Evolutionary conservation across 2,329 filamentous ascomycete genomes (phyloP), one percentile per base, ranked within the genome.

Genomic region (Emydomyces testavorans): DNA sequence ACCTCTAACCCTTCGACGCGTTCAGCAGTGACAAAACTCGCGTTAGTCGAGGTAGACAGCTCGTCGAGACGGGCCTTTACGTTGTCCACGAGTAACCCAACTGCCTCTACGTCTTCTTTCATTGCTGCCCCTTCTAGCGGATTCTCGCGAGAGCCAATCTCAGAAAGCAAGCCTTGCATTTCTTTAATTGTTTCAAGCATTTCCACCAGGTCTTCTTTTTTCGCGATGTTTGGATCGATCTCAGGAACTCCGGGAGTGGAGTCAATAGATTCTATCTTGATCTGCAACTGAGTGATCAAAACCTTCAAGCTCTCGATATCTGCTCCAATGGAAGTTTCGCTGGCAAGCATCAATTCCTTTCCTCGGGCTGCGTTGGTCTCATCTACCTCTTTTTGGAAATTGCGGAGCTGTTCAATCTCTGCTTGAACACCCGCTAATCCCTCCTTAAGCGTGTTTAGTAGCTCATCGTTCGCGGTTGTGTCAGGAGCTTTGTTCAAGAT

Each of bases 61-160:
- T 94, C 88, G 50, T 95, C 90, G 7, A 96, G 71, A 39, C 85
- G 85, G 4, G 82, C 80, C 62, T 95, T 95, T 26, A 88, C 89
- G 62, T 94, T 94, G 35, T 83, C 80, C 10, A 96, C 74, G 41
- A 96, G 80, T 0, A 84, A 93, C 64, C 95, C 90, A 50, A 96
- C 89, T 8, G 87, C 87, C 52, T 90, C 80, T 0, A 89, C 85
- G 57, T 96, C 89, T 55, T 94, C 87, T 60, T 85, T 85, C 26
- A 74, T 79, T 4, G 83, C 80, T 2, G 73, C 63, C 31, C 80
- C 78, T 11, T 67, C 60, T 8, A 55, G 53, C 5, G 41, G 45
- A 10, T 32, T 31, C 32, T 52, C 51, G 23, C 44, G 53, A 55
- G 72, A 57, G 56, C 73, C 58, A 50, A 77, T 61, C 21, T 68